Conservation (phyloP, 305 asterid species). For the Fraxinus angustifolia region DNA sequence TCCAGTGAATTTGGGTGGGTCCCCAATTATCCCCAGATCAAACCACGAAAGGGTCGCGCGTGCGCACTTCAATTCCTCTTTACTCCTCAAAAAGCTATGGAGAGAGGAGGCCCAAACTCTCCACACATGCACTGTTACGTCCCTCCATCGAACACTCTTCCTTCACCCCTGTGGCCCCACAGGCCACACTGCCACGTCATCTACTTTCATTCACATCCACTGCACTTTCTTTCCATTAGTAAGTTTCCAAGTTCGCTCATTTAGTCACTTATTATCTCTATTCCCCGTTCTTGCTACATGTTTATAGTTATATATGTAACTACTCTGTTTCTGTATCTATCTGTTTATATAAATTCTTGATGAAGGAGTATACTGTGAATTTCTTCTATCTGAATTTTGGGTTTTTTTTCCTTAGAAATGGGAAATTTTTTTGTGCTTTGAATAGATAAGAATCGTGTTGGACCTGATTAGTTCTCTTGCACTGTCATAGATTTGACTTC, state of each 20-base stretch:
- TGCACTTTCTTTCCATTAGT: background rate
- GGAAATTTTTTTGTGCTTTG: background rate
- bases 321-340: constrained; percentile 7
- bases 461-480: background rate
- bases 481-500: background rate
- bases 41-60: constrained; percentile 28
- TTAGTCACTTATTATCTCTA: background rate
- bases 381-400: constrained; percentile 26
- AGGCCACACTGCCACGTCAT: background rate
- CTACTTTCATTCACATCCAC: constrained; percentile 5
- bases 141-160: constrained; percentile 22
- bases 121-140: constrained; percentile 39
- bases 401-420: background rate
- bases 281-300: background rate
- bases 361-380: background rate
- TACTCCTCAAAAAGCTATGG: background rate
- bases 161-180: constrained; percentile 3
- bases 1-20: background rate
- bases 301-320: background rate
- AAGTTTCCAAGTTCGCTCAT: background rate
- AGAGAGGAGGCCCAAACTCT: background rate
- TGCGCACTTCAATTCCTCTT: background rate
- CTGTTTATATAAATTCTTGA: background rate
- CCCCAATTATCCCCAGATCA: background rate
- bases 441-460: background rate